Base-by-base conservation (phyloP, 1,284 basidiomycete genomes). In the Trametes versicolor region DNA sequence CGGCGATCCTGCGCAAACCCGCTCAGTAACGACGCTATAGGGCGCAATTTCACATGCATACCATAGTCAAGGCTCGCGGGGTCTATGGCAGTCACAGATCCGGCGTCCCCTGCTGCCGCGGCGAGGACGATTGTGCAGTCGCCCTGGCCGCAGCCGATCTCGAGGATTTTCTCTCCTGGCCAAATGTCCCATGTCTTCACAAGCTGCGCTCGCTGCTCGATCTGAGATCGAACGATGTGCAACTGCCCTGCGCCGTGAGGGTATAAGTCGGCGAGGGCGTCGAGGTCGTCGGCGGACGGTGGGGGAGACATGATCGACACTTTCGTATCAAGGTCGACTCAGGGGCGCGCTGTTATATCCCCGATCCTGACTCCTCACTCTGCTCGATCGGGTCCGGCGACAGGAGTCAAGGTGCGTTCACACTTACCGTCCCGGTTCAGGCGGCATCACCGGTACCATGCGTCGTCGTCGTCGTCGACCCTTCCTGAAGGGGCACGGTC, bases 121-220 rank as follows among this genome's bases (percentile, higher is more conserved):
- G 81, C 81, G 2, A 83, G 73, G 2, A 75, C 79, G 19, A 76
- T 73, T 0, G 81, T 82, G 62, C 76, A 78, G 62, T 83, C 82
- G 13, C 82, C 82, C 58, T 82, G 81, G 0, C 81, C 82, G 65
- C 81, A 82, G 37, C 81, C 81, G 15, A 83, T 68, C 65, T 83
- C 81, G 2, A 83, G 72, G 3, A 83, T 72, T 3, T 65, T 67
- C 36, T 73, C 72, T 4, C 80, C 80, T 1, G 59, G 63, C 4
- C 65, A 17, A 52, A 82, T 79, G 13, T 72, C 68, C 76, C 77
- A 82, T 8, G 70, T 70, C 8, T 68, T 61, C 19, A 81, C 65
- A 7, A 82, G 70, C 32, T 75, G 71, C 39, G 80, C 68, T n/a
- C 81, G 79, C 55, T 83, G 79, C 58, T 75, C 66, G 34, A 76